Evolutionary conservation across 441 rosid genomes (phyloP).

Genomic region (Breynia disticha): DNA sequence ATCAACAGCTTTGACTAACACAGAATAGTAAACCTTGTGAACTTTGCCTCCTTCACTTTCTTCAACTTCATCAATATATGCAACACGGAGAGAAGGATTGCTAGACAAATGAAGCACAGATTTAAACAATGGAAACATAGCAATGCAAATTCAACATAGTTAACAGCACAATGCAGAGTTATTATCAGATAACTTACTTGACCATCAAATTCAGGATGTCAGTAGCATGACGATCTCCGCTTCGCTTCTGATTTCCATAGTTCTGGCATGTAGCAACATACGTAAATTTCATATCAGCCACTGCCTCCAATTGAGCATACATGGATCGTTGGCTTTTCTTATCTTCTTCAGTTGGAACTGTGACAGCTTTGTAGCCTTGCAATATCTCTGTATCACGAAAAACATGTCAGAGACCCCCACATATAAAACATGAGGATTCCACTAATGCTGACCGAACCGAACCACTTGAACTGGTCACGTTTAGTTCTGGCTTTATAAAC

Average conservation of each 20-base stretch:
- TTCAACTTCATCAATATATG: slow-evolving; percentile 94
- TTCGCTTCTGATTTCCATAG: slow-evolving; percentile 88
- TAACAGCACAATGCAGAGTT: neutral
- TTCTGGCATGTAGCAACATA: slow-evolving; percentile 96
- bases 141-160: slow-evolving; percentile 6
- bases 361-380: slow-evolving; percentile 85
- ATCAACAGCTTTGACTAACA: slow-evolving; percentile 79
- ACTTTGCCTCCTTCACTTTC: slow-evolving; percentile 67
- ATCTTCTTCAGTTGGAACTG: slow-evolving; percentile 78
- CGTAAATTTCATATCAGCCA: slow-evolving; percentile 94
- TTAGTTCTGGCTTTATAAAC: no score
- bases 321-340: slow-evolving; percentile 83
- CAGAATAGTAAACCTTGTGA: slow-evolving; percentile 83
- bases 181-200: slow-evolving; percentile 50
- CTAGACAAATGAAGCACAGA: slow-evolving; percentile 32
- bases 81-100: slow-evolving; percentile 90
- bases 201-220: slow-evolving; percentile 96
- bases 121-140: slow-evolving; percentile 16
- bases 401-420: slow-evolving; percentile 10
- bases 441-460: no score
- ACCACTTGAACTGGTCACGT: no score
- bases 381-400: slow-evolving; percentile 62
- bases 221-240: slow-evolving; percentile 92
- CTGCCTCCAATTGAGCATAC: slow-evolving; percentile 76
- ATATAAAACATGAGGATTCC: no score